phyloP scores from a whole-genome alignment of 1,284 basidiomycete species.

The Calocybe gambosa region DNA sequence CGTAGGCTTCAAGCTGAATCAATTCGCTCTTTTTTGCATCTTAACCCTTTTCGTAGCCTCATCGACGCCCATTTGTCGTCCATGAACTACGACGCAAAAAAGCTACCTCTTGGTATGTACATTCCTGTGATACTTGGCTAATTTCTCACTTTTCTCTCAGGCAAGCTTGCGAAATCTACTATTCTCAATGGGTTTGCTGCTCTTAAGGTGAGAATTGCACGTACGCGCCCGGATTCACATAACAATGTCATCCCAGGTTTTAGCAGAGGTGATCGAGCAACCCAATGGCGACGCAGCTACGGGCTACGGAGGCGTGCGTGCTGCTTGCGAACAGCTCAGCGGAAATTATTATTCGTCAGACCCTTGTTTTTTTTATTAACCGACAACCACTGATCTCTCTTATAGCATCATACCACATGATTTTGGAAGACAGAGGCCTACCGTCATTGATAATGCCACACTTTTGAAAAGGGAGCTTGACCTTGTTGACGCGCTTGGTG shows the following conservation, averaged over 20 bases:
- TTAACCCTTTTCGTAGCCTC: constrained; percentile 28
- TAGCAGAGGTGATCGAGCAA: constrained; percentile 48
- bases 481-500: constrained; percentile 59
- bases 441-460: constrained; percentile 33
- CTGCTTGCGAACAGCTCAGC: constrained; percentile 43
- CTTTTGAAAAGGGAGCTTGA: constrained; percentile 55
- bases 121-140: background rate
- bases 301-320: constrained; percentile 29
- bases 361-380: background rate
- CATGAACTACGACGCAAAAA: constrained; percentile 69
- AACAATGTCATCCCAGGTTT: constrained; percentile 27
- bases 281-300: constrained; percentile 36
- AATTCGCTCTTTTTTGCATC: background rate
- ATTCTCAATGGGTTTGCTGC: constrained; percentile 54
- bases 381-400: background rate
- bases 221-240: background rate
- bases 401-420: constrained; percentile 57
- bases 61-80: constrained; percentile 54
- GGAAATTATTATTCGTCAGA: constrained; percentile 53
- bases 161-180: constrained; percentile 51
- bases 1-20: constrained; percentile 23
- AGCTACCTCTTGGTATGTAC: constrained; percentile 51
- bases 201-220: constrained; percentile 37
- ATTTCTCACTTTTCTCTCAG: constrained; percentile 22
- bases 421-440: constrained; percentile 48